These are phyloP conservation scores for Leptographium procerum DNA, from an alignment of 2,329 filamentous ascomycete genomes.

Conservation along the genomic window DNA sequence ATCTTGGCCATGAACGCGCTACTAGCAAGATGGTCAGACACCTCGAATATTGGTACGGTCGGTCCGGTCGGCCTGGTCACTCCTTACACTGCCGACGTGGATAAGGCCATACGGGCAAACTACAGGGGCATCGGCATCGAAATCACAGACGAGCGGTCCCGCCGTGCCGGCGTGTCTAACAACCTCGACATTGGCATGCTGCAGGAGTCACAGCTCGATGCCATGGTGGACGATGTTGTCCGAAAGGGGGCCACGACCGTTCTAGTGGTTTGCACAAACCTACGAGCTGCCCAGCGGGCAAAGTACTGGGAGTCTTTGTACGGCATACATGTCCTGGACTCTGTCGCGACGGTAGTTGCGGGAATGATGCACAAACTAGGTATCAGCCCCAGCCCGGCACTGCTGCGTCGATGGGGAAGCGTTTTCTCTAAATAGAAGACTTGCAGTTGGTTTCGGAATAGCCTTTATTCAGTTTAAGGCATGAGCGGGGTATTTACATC, in stretches of 20 bases:
- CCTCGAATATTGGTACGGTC: background rate
- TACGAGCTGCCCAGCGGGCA: constrained; percentile 26
- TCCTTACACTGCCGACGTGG: constrained; percentile 29
- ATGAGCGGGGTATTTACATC: too few species aligned
- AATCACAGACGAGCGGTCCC: constrained; percentile 17
- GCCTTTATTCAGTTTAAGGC: too few species aligned
- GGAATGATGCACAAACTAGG: constrained; percentile 20
- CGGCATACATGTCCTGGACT: constrained; percentile 27
- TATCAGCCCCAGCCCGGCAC: background rate
- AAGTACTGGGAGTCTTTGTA: constrained; percentile 25
- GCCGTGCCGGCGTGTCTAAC: constrained; percentile 15
- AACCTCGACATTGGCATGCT: constrained; percentile 27
- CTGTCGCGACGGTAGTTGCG: constrained; percentile 29
- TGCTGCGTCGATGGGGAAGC: background rate
- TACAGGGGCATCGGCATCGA: constrained; percentile 22
- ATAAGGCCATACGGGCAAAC: constrained; percentile 23
- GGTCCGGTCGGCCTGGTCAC: constrained; percentile 31
- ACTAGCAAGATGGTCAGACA: background rate
- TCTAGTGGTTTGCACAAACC: constrained; percentile 32
- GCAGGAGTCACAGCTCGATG: constrained; percentile 15
- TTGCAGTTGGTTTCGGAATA: too few species aligned
- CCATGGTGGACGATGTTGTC: constrained; percentile 16
- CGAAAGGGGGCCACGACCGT: constrained; percentile 19
- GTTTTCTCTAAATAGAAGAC: background rate
- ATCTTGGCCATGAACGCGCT: constrained; percentile 24